Conservation (phyloP, 768 basidiomycete genomes). For the Psilocybe tampanensis region DNA sequence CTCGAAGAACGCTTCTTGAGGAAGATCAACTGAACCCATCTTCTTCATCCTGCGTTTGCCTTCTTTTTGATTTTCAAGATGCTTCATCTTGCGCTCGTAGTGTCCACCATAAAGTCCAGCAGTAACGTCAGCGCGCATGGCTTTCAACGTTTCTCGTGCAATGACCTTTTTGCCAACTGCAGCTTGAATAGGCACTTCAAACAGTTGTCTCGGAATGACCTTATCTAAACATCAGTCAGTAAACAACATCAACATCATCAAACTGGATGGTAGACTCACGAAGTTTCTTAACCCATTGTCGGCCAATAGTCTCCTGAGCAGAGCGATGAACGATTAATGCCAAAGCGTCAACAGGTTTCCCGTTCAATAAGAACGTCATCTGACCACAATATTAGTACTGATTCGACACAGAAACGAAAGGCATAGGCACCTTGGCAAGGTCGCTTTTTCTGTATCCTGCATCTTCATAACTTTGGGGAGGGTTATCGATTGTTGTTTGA, state of each 20-base stretch:
- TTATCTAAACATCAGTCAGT: slow-evolving; percentile 54
- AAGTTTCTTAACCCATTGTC: slow-evolving; percentile 89
- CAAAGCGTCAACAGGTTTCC: slow-evolving; percentile 89
- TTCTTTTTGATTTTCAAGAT: slow-evolving; percentile 89
- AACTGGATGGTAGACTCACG: slow-evolving; percentile 49
- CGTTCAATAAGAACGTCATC: slow-evolving; percentile 92
- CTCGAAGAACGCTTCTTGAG: slow-evolving; percentile 95
- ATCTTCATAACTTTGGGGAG: slow-evolving; percentile 81
- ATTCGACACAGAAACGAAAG: not conserved
- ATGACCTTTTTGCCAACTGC: slow-evolving; percentile 85
- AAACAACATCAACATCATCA: not conserved
- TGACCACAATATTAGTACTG: slow-evolving; percentile 28
- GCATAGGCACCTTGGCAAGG: slow-evolving; percentile 68
- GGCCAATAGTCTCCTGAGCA: slow-evolving; percentile 71
- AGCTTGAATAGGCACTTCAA: slow-evolving; percentile 96
- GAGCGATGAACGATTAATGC: slow-evolving; percentile 90
- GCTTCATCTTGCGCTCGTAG: slow-evolving; percentile 91
- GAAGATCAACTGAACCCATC: slow-evolving; percentile 85
- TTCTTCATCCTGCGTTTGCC: slow-evolving; percentile 89
- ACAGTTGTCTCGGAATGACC: slow-evolving; percentile 90
- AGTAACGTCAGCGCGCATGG: slow-evolving; percentile 89
- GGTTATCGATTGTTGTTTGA: slow-evolving; percentile 7
- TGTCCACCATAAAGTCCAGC: slow-evolving; percentile 96
- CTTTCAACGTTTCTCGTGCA: slow-evolving; percentile 86
- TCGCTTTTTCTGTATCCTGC: slow-evolving; percentile 85